phyloP scores from a whole-genome alignment of 371 early-diverging fungal genomes.

The Mucor lusitanicus region DNA sequence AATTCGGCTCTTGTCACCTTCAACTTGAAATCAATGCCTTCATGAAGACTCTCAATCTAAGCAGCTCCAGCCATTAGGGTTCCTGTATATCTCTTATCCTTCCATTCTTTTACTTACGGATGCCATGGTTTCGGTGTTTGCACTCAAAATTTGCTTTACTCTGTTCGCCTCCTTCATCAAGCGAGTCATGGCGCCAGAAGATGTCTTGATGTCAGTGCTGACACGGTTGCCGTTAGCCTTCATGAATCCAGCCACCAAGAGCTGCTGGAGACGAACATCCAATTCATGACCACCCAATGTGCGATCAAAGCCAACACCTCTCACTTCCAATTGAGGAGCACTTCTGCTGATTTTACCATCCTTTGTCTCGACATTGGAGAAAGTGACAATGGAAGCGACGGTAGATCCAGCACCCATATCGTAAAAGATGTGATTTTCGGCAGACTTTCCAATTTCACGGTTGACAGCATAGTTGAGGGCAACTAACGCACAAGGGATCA shows the following conservation, averaged over 20 bases:
- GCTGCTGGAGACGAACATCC: conserved; percentile 78
- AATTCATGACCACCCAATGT: conserved; percentile 89
- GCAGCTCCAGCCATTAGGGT: no score
- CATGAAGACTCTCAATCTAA: conserved; percentile 84
- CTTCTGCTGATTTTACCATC: conserved; percentile 62
- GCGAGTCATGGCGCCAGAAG: conserved; percentile 83
- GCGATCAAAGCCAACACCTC: conserved; percentile 80
- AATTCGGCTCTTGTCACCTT: conserved; percentile 80
- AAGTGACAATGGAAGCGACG: conserved; percentile 82
- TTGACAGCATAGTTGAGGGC: conserved; percentile 92
- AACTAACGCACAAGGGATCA: conserved; percentile 40
- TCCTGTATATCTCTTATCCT: no score
- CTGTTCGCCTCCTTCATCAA: conserved; percentile 91
- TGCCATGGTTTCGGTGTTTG: conserved; percentile 85
- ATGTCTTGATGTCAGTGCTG: conserved; percentile 48
- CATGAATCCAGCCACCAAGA: conserved; percentile 77
- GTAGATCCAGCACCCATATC: conserved; percentile 98
- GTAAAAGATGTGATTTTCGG: conserved; percentile 89
- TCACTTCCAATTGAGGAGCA: conserved; percentile 75
- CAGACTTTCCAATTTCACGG: conserved; percentile 65
- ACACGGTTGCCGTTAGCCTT: conserved; percentile 41
- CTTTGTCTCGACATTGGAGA: conserved; percentile 66
- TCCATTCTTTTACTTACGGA: conserved; percentile 58
- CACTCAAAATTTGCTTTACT: conserved; percentile 94
- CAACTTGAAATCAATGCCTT: conserved; percentile 83